Base-by-base conservation (phyloP, 257 asterid species). In the Solanum tarijense region DNA sequence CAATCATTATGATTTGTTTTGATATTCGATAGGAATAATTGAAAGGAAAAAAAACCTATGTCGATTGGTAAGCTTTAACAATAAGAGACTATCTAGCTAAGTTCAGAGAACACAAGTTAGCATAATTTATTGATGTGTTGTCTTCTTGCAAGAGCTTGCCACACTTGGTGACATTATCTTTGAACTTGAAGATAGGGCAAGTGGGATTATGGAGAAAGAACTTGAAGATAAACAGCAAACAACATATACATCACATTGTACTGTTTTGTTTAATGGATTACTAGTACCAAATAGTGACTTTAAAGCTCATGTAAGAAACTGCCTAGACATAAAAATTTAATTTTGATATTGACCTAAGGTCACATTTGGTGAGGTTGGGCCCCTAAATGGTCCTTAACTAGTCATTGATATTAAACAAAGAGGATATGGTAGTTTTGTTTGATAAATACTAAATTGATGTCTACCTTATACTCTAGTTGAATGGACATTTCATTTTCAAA, bases 371-470 rank as follows among this genome's bases (percentile, higher is more conserved):
- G 29, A 48, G 4, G 23, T 29, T 11, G 83, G 68, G 21, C 23
- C 85, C 27, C 85, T 13, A 81, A 46, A 46, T 81, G 85, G 85
- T 81, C 85, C 85, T 27, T 81, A 5, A 27, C 27, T 81, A 81
- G 62, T 81, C 29, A 81, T 81, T 81, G 83, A 66, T 41, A 13
- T 62, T 81, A 39, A 79, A 48, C 55, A 81, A 58, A 87, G 82
- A 79, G 34, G 86, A 65, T 65, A 79, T 11, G 69, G 31, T 41
- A 79, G 12, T 41, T 29, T 27, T 12, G 23, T 71, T 71, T 31
- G 32, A 87, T 82, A 60, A 75, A 46, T 58, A 38, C 79, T 71
- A 78, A 60, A 78, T 75, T 87, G 82, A 66, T 87, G 83, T 81
- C 82, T 68, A 34, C 58, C 10, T 87, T 87, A 23, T 41, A 81